phyloP scores from a whole-genome alignment of 371 early-diverging fungal species.

The Quaeritorhiza haematococci region DNA sequence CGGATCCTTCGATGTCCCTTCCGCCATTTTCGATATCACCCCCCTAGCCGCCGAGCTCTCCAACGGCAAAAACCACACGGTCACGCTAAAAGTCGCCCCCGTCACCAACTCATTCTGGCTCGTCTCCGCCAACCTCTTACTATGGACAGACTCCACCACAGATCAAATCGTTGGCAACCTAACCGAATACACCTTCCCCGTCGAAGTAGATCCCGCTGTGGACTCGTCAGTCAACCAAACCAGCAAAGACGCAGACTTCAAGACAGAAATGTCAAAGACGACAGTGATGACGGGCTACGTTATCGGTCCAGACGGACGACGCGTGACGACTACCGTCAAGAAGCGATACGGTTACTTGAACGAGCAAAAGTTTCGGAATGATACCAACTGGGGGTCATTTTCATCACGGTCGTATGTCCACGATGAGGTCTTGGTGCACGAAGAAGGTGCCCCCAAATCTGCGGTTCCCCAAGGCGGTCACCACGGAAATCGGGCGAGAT shows the following conservation, averaged over 20 bases:
- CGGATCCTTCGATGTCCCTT: slow-evolving; percentile 15
- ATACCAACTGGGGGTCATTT: background rate
- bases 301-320: too few relatives aligned
- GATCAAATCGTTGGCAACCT: background rate
- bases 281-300: background rate
- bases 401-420: background rate
- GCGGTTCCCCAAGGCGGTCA: too few relatives aligned
- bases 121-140: slow-evolving; percentile 18
- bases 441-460: background rate
- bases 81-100: slow-evolving; percentile 25
- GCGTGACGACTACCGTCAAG: too few relatives aligned
- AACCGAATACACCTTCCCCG: background rate
- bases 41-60: slow-evolving; percentile 13
- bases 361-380: background rate
- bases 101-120: slow-evolving; percentile 21
- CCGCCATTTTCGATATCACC: slow-evolving; percentile 19
- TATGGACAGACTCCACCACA: slow-evolving; percentile 14
- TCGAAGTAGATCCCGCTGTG: background rate
- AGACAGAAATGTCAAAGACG: background rate
- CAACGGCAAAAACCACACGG: slow-evolving; percentile 10
- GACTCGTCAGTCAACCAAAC: background rate
- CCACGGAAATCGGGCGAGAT: background rate
- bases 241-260: too few relatives aligned
- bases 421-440: background rate
- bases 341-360: background rate